Evolutionary conservation across 352 stramenopile species (phyloP).

Genomic region (Phytopythium sindhum): DNA sequence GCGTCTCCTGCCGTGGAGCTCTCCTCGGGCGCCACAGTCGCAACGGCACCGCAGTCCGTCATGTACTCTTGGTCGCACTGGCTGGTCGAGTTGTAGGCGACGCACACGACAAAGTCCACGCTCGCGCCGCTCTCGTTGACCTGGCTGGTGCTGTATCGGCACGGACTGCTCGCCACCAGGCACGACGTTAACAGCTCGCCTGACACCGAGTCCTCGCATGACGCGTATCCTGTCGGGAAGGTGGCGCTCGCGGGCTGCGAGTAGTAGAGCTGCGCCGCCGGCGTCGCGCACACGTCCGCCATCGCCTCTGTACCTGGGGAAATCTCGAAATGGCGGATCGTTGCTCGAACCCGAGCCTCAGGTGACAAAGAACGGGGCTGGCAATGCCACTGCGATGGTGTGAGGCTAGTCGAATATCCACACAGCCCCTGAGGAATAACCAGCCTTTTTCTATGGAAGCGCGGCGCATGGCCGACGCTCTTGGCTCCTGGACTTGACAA

Average conservation of each 20-base stretch:
- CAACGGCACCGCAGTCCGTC: neutral
- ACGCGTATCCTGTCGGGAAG: neutral
- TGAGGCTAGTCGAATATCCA: too few species aligned
- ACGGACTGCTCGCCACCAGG: neutral
- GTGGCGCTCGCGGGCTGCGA: neutral
- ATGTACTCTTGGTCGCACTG: constrained; percentile 7
- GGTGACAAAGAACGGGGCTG: neutral
- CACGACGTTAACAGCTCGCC: neutral
- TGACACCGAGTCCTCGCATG: neutral
- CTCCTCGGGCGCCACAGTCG: neutral
- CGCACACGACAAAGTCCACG: constrained; percentile 6
- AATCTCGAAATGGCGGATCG: neutral
- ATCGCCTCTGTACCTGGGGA: neutral
- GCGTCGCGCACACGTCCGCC: neutral
- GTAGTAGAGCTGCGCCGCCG: constrained; percentile 2
- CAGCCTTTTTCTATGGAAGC: neutral
- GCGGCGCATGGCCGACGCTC: neutral
- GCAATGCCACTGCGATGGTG: too few species aligned
- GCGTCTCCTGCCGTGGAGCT: neutral
- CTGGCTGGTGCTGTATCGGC: neutral
- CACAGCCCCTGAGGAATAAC: neutral
- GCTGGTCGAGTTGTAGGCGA: constrained; percentile 8
- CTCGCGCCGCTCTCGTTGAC: constrained; percentile 1
- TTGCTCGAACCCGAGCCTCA: neutral
- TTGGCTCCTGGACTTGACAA: neutral